Base-by-base conservation (phyloP, 495 filamentous ascomycete genomes). In the Neurospora tetrasperma region DNA sequence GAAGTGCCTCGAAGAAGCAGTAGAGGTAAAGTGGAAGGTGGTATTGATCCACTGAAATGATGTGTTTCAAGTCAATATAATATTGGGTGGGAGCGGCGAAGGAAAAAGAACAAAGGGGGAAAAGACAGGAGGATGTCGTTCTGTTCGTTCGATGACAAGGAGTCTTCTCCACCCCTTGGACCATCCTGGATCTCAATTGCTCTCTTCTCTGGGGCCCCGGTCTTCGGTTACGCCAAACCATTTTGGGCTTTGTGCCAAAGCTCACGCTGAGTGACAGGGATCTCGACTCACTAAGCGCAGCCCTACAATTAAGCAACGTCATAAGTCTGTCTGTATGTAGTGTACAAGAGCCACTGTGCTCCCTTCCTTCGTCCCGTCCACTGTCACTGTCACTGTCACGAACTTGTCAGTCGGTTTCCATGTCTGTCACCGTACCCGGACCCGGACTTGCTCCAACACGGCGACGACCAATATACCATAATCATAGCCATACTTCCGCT, bases 281-380 rank as follows among this genome's bases (percentile, higher is more conserved):
- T 74, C 73, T 69, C 62, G 42, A 46, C 59, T 73, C 68, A 68
- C 70, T 59, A 71, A 70, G 44, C 70, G 75, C 77, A 80, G 79
- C 79, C 78, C 78, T 81, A 79, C 78, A 77, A 77, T 76, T 79
- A 79, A 78, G 78, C 73, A 80, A 81, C 78, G 76, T 78, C 78
- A 79, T 38, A 38, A 4, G 35, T 38, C 4, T 38, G 35, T 38
- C 1, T 38, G 35, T 31, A 31, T 31, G 27, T 31, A 31, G 27
- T 31, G 27, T 80, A 54, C 12, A 62, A 62, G 54, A 27, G 35
- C 54, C 66, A 73, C 70, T 42, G 69, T 46, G 42, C 16, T 46
- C 8, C 43, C 16, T 12, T 54, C 31, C 27, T 71, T 71, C 27
- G 39, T n/a, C 43, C 27, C 39, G 27, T 35, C 35, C 20, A 23